Evolutionary conservation across 192 early-diverging fungal genomes (phyloP), one percentile per base, ranked within the genome.

Genomic region (Funneliformis geosporum): DNA sequence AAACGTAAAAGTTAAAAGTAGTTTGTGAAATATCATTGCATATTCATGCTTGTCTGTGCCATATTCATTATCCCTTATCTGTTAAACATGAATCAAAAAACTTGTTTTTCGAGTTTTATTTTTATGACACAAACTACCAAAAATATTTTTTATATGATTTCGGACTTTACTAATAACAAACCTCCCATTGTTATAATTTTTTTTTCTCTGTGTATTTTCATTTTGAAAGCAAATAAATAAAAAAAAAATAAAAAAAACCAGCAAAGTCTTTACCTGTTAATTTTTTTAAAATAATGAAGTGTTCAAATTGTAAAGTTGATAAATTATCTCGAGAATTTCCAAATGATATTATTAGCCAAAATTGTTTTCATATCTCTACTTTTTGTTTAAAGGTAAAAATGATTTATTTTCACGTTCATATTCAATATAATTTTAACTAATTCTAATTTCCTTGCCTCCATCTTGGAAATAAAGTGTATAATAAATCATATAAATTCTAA

Each of bases 241-340:
- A n/a, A n/a, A n/a, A n/a, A n/a, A n/a, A n/a, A n/a, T n/a, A n/a
- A n/a, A n/a, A n/a, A n/a, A n/a, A 33, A 33, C 33, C 33, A 33
- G 1, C 33, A 33, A n/a, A n/a, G 14, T 47, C 14, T 47, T 14
- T 64, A n/a, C 1, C 10, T 64, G 7, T 64, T 65, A 65, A 23
- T 65, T 16, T 65, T 38, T 28, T 27, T 28, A 68, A 38, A 68
- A 71, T 28, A 71, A 80, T 80, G 79, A 73, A 74, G 14, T 80
- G 79, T 66, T 25, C 73, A 65, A 40, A 33, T 38, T 80, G 79
- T 75, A 18, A 62, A 47, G 10, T 62, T 25, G 73, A 80, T 61
- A 80, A 80, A 74, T 62, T 80, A 66, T 76, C 79, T 38, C 27
- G 47, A 21, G 79, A 80, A 25, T 80, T 80, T 46, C 79, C 79